Percentiles rank a stretch among this genome's conserved stretches.
phyloP scores from a whole-genome alignment of 805 yeast genomes.

The Kodamaea kaohsiungensis region DNA sequence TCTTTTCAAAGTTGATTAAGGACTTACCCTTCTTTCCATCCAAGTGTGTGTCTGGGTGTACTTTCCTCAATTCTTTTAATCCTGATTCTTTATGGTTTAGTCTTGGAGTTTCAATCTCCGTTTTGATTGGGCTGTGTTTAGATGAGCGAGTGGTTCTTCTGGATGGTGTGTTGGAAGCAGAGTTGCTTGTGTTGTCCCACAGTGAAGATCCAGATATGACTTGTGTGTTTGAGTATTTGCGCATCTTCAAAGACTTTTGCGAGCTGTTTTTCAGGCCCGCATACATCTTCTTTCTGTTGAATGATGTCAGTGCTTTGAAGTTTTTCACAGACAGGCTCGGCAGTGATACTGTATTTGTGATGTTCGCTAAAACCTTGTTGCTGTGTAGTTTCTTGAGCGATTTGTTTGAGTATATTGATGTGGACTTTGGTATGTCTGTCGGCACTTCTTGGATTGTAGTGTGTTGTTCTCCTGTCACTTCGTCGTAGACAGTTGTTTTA shows the following conservation, averaged over 20 bases:
- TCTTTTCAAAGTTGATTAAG: slow-evolving; percentile 29
- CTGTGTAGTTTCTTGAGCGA: slow-evolving; percentile 17
- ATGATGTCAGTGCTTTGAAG: slow-evolving; percentile 42
- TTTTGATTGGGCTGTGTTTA: neutral
- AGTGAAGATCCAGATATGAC: neutral
- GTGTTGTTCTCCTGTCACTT: slow-evolving; percentile 17
- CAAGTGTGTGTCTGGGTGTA: slow-evolving; percentile 4
- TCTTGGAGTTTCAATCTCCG: neutral
- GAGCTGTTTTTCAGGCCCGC: slow-evolving; percentile 1
- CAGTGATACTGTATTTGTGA: slow-evolving; percentile 29
- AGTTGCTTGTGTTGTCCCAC: neutral
- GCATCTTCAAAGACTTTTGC: slow-evolving; percentile 20
- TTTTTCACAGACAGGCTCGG: slow-evolving; percentile 19
- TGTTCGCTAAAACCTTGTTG: slow-evolving; percentile 28
- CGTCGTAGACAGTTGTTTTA: slow-evolving; percentile 40
- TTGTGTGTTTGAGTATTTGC: slow-evolving; percentile 23
- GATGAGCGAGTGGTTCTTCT: neutral
- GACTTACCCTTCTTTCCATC: slow-evolving; percentile 9
- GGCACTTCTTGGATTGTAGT: slow-evolving; percentile 22
- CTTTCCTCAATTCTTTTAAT: neutral
- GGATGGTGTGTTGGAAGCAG: neutral
- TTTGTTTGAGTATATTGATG: slow-evolving; percentile 23
- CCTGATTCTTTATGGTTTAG: neutral
- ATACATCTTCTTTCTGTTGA: slow-evolving; percentile 32
- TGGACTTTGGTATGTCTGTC: slow-evolving; percentile 15